These are phyloP conservation scores for Chlamydomonas applanata DNA, from an alignment of 139 green algal genomes.

Conservation along the genomic window DNA sequence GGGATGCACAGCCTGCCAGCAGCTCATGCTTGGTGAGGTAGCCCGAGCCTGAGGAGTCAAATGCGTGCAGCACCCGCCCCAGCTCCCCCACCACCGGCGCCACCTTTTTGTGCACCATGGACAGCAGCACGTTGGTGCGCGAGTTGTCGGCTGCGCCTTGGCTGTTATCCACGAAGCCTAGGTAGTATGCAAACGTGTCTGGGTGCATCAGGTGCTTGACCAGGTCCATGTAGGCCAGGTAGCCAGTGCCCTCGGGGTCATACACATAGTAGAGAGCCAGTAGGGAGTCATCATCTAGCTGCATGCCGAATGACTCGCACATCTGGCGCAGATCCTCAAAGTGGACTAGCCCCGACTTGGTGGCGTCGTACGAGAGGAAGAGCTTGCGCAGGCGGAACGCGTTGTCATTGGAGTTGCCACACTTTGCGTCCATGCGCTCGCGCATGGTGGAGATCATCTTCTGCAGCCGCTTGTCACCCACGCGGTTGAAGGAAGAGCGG, in stretches of 20 bases:
- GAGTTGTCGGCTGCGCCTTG: conserved; percentile 27
- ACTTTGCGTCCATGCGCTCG: conserved; percentile 73
- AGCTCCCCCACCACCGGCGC: conserved; percentile 31
- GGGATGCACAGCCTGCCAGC: conserved; percentile 45
- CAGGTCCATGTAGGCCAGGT: conserved; percentile 61
- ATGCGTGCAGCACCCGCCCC: background rate
- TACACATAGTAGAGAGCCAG: conserved; percentile 72
- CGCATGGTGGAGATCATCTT: conserved; percentile 78
- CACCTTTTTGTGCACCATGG: conserved; percentile 36
- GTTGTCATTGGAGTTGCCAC: conserved; percentile 76
- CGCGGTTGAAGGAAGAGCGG: conserved; percentile 61
- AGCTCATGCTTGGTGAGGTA: conserved; percentile 37
- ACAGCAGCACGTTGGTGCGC: conserved; percentile 24
- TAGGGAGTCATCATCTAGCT: conserved; percentile 82
- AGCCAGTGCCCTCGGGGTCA: conserved; percentile 55
- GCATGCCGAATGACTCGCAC: conserved; percentile 81
- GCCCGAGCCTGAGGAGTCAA: conserved; percentile 20
- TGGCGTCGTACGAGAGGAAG: conserved; percentile 77
- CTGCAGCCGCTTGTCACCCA: conserved; percentile 70
- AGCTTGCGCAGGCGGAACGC: conserved; percentile 78
- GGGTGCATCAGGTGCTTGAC: conserved; percentile 55
- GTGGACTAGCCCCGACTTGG: conserved; percentile 56
- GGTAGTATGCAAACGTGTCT: conserved; percentile 65
- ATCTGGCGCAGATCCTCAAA: conserved; percentile 79
- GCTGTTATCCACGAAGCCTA: conserved; percentile 28